Evolutionary conservation across 306 rosid genomes (phyloP).

Genomic region (Spatholobus suberectus): DNA sequence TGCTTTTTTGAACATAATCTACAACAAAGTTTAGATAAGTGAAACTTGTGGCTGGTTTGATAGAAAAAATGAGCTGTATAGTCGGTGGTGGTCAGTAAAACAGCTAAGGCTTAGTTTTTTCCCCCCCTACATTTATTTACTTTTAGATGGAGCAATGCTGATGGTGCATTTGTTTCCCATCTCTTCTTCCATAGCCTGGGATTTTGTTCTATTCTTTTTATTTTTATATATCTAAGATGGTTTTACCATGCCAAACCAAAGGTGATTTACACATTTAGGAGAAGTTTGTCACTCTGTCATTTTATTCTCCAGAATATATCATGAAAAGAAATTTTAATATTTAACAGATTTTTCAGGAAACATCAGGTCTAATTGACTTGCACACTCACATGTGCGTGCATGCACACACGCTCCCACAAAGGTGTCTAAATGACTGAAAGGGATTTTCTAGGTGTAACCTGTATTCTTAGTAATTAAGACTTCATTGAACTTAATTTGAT

Average conservation of each 20-base stretch:
- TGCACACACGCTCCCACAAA: not conserved
- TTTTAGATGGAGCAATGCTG: not conserved
- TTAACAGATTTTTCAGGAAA: not conserved
- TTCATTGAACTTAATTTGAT: constrained; percentile 13
- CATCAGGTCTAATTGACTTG: not conserved
- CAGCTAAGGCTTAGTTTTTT: not conserved
- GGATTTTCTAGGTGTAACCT: not conserved
- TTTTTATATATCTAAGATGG: constrained; percentile 12
- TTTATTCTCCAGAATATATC: not conserved
- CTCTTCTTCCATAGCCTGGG: not conserved
- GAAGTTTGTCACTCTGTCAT: not conserved
- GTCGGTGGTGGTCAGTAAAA: not conserved
- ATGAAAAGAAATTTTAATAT: not conserved
- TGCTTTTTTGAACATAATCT: not conserved
- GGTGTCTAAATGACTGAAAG: not conserved
- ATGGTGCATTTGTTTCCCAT: not conserved
- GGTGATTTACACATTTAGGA: not conserved
- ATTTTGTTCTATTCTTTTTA: not conserved
- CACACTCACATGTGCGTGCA: not conserved
- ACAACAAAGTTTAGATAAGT: not conserved
- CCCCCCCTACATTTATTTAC: not conserved
- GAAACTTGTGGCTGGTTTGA: not conserved
- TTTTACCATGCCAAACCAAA: constrained; percentile 4
- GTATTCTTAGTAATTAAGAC: not conserved
- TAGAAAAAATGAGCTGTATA: not conserved